Evolutionary conservation across 1,139 yeast species (phyloP).

Genomic region (Geotrichum macrosporum): DNA sequence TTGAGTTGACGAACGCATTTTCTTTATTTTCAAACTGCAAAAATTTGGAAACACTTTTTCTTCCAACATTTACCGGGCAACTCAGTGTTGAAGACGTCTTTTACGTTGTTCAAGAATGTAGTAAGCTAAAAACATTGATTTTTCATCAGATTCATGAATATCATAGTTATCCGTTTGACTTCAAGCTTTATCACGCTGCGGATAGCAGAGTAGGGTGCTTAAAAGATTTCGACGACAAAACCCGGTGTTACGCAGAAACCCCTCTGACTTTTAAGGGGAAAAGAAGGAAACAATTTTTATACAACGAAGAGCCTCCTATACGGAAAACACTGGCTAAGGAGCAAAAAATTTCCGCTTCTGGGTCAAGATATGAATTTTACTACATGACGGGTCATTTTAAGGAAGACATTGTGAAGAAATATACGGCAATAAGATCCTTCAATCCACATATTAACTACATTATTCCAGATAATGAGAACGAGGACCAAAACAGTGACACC

Average conservation of each 20-base stretch:
- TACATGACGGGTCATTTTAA: neutral
- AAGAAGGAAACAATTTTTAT: neutral
- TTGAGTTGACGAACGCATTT: neutral
- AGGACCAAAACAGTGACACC: neutral
- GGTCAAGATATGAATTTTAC: conserved; percentile 1
- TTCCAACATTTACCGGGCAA: conserved; percentile 4
- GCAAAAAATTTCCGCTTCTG: neutral
- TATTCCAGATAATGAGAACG: neutral
- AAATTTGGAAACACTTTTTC: neutral
- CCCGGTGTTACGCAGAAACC: neutral
- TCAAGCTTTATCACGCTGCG: neutral
- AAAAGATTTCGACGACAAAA: neutral
- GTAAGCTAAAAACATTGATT: neutral
- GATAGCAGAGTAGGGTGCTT: conserved; percentile 8
- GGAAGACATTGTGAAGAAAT: neutral
- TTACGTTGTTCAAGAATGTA: conserved; percentile 1
- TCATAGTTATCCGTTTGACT: neutral
- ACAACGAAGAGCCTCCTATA: conserved; percentile 6
- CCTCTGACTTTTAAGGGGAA: conserved; percentile 1
- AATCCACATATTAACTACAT: neutral
- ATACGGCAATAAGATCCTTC: neutral
- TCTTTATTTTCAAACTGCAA: neutral
- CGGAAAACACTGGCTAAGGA: conserved; percentile 1
- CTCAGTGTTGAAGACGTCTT: neutral
- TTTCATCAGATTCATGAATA: conserved; percentile 9